A percentile compares a stretch with the other conserved stretches of the same genome.
These are phyloP conservation scores for Lodderomyces elongisporus DNA, from an alignment of 1,139 yeast genomes.

Conservation along the genomic window DNA sequence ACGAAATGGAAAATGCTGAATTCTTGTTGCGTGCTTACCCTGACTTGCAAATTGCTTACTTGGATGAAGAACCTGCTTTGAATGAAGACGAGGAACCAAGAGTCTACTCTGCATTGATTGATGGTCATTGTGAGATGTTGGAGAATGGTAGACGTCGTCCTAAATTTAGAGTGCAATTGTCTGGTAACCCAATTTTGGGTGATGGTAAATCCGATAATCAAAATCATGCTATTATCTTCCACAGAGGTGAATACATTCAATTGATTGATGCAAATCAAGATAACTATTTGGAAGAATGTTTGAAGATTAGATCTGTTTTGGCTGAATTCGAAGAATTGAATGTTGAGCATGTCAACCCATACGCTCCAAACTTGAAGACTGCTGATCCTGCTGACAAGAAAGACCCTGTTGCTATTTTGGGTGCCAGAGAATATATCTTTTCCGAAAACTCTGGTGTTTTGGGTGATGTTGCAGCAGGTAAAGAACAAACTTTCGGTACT, in stretches of 20 bases:
- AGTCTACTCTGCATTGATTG: slow-evolving; percentile 92
- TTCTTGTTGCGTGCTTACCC: slow-evolving; percentile 98
- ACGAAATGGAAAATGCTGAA: slow-evolving; percentile 97
- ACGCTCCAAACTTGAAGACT: slow-evolving; percentile 56
- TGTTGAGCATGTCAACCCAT: slow-evolving; percentile 79
- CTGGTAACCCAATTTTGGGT: slow-evolving; percentile 98
- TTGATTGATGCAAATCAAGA: slow-evolving; percentile 98
- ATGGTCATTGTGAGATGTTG: slow-evolving; percentile 96
- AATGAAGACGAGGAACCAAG: slow-evolving; percentile 98
- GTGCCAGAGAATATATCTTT: slow-evolving; percentile 99
- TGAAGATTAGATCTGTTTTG: slow-evolving; percentile 92
- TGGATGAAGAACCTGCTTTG: slow-evolving; percentile 88
- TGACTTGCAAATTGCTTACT: slow-evolving; percentile 94
- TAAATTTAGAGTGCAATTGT: slow-evolving; percentile 92
- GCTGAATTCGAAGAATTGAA: slow-evolving; percentile 97
- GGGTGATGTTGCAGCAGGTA: slow-evolving; percentile 99
- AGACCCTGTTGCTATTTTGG: slow-evolving; percentile 94
- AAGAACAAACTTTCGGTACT: slow-evolving; percentile 99
- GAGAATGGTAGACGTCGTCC: slow-evolving; percentile 99
- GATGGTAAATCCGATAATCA: slow-evolving; percentile 99
- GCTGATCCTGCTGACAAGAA: slow-evolving; percentile 29
- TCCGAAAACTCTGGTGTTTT: slow-evolving; percentile 97
- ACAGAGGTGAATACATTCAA: slow-evolving; percentile 98
- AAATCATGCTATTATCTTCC: slow-evolving; percentile 92
- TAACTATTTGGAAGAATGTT: slow-evolving; percentile 95